Base-by-base conservation (phyloP, 1,284 basidiomycete species). In the Moesziomyces parantarcticus region DNA sequence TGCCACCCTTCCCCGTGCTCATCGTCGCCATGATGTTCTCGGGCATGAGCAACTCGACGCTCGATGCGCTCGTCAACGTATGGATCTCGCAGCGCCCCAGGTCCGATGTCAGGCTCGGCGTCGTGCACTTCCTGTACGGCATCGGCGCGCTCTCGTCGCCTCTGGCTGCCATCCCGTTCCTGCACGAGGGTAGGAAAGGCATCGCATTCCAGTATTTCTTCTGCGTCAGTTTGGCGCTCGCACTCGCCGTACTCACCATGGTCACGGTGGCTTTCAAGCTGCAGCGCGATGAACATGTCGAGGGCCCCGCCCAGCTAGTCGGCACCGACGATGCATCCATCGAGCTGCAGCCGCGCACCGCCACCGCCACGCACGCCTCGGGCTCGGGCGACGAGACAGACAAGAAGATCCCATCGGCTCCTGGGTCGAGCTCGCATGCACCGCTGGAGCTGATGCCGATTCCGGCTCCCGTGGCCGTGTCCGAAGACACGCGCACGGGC, bases 71-170 rank as follows among this genome's bases (percentile, higher is more conserved):
- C 23, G 62, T 60, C 23, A 78, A 76, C 23, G 58, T 66, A 1
- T 78, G 61, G 61, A 70, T 76, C 44, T 50, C 58, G 18, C 54
- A 58, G 23, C 49, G 76, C 18, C 76, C 76, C 3, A 54, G 58
- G 10, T 50, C 70, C n/a, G 40, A 65, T 25, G 58, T 78, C 5
- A 53, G 74, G 16, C 43, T 78, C n/a, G 71, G 71, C 2, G 43
- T 71, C 26, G 26, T 61, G 14, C 71, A 76, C n/a, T 76, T 73
- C 23, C 29, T 70, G n/a, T 78, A 78, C 39, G 76, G 76, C 3
- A 22, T 76, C 9, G 76, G 76, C 14, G 76, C 76, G 5, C 42
- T 78, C n/a, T 56, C 56, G 25, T 62, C 67, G 4, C 76, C 76
- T 11, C 45, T 78, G 29, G 76, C 76, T 3, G 75, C 74, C 2